These are phyloP conservation scores for Ramaria rubella DNA, from an alignment of 768 basidiomycete genomes.

Conservation along the genomic window DNA sequence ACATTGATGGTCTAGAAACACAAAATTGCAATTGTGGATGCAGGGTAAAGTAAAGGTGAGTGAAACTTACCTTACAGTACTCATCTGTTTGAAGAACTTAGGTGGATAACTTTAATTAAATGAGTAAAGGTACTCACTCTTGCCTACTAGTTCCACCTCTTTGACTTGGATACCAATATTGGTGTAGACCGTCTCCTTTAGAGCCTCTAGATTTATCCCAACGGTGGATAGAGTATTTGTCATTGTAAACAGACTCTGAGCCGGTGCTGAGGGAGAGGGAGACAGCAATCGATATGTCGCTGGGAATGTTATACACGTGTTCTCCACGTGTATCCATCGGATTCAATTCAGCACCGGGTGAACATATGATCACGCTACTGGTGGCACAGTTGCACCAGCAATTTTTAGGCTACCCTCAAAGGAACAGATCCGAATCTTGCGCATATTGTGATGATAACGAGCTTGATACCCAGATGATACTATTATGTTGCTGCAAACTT, in stretches of 20 bases:
- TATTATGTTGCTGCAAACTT: too few species aligned
- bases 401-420: too few species aligned
- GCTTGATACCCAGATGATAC: too few species aligned
- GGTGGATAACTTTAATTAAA: constrained; percentile 9
- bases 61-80: constrained; percentile 3
- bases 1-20: constrained; percentile 18
- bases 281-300: neutral
- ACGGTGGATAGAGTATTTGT: constrained; percentile 8
- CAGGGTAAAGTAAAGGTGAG: neutral
- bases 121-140: constrained; percentile 14
- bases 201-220: constrained; percentile 16
- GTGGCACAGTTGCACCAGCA: too few species aligned
- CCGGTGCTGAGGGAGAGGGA: neutral
- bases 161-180: constrained; percentile 13
- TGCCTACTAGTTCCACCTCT: constrained; percentile 19
- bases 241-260: constrained; percentile 2
- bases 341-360: neutral
- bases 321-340: constrained; percentile 4
- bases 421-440: too few species aligned
- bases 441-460: too few species aligned
- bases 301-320: neutral
- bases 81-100: neutral
- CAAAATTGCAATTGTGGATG: neutral
- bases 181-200: constrained; percentile 16
- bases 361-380: too few species aligned